A percentile compares a stretch with the other conserved stretches of the same genome.
Conservation (phyloP, 2,329 filamentous ascomycete genomes). For the Chaetothyriales sp. region DNA sequence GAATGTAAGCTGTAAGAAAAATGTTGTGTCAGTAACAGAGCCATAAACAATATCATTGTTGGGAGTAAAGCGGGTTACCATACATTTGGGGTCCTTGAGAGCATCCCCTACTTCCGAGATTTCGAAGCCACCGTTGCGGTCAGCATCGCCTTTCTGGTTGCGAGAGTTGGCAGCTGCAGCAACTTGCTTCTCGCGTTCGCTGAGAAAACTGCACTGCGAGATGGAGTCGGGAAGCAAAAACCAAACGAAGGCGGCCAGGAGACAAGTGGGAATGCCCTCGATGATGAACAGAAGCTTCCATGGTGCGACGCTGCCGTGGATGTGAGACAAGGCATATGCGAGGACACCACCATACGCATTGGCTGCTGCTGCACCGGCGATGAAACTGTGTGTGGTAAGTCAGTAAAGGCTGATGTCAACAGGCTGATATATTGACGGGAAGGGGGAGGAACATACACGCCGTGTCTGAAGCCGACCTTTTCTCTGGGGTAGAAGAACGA, state of each 20-base stretch:
- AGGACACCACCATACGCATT: constrained; percentile 29
- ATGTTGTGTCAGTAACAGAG: not conserved
- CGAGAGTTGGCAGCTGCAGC: constrained; percentile 11
- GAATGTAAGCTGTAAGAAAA: constrained; percentile 10
- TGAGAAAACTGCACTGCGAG: constrained; percentile 29
- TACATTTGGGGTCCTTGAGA: constrained; percentile 34
- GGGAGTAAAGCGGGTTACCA: constrained; percentile 27
- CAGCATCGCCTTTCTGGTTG: constrained; percentile 17
- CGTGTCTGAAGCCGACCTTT: constrained; percentile 43
- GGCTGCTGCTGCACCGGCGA: constrained; percentile 26
- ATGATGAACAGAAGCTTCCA: constrained; percentile 56
- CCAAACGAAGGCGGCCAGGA: constrained; percentile 42
- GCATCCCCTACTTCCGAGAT: constrained; percentile 35
- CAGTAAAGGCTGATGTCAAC: not conserved
- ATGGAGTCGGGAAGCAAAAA: constrained; percentile 36
- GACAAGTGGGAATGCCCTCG: constrained; percentile 48
- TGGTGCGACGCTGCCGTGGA: constrained; percentile 40
- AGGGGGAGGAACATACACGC: constrained; percentile 44
- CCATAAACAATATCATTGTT: not conserved
- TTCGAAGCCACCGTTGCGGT: constrained; percentile 23
- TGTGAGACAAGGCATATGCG: constrained; percentile 43
- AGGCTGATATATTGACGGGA: constrained; percentile 43
- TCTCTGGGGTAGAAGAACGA: constrained; percentile 48
- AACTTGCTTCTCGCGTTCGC: constrained; percentile 26
- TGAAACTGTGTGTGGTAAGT: constrained; percentile 20